Base-by-base conservation (phyloP, 805 yeast genomes). In the Metschnikowia lunata region DNA sequence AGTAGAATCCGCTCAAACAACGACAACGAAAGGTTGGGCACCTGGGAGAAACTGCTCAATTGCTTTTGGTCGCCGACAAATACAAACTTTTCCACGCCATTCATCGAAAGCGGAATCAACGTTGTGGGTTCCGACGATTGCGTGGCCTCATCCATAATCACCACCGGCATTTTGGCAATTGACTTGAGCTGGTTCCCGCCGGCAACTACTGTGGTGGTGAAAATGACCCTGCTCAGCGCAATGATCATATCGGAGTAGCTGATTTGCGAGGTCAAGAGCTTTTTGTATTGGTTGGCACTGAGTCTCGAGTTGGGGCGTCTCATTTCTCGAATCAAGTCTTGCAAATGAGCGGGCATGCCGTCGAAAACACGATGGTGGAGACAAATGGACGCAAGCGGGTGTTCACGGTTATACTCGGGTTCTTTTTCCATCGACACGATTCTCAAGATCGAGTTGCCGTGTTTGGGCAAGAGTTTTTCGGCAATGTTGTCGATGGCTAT, bases 31-130 rank as follows among this genome's bases (percentile, higher is more conserved):
- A 84, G 65, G 45, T 78, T 75, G 39, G 86, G 85, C 18, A 83
- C 79, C 52, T 81, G 80, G 5, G 87, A 78, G 59, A 83, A 84
- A 50, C 85, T 79, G 58, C 85, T 79, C 66, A 84, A 69, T 60
- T 84, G 91, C 48, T 79, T 82, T 53, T 83, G 86, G 62, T 84
- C 91, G 49, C 89, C 90, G 32, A 80, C 89, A 57, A 84, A 79
- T 2, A 83, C 78, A 59, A 83, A 79, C 54, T 78, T 81, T 42
- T 76, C 76, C 40, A 83, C 80, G 12, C 85, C 85, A n/a, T 50
- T 49, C 71, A 83, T 75, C 7, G 86, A 80, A 47, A 84, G 64
- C 9, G 90, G 89, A 44, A 84, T 84, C 50, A 84, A 67, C 0
- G 88, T 79, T 1, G 80, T 70, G 7, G 88, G 85, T 51, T 84